Percentiles rank a stretch among this genome's conserved stretches.
These are phyloP conservation scores for Myrmaecium sp. DNA, from an alignment of 2,329 filamentous ascomycete genomes.

Conservation along the genomic window DNA sequence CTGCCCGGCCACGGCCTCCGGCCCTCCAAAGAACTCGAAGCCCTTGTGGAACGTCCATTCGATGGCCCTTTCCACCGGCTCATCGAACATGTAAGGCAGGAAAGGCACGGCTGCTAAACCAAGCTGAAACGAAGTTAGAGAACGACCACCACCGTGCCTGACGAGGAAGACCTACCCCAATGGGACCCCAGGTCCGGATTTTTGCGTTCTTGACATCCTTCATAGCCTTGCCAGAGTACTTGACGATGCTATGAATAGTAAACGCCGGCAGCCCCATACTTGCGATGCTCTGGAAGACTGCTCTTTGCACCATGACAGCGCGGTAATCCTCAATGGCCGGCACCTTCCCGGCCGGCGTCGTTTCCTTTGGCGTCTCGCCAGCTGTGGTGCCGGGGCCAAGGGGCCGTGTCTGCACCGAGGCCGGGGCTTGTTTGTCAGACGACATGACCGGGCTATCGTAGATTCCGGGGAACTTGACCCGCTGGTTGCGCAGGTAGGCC, in stretches of 20 bases:
- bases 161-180: conserved; percentile 48
- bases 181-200: conserved; percentile 73
- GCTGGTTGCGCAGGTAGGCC: conserved; percentile 75
- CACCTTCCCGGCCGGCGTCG: conserved; percentile 26
- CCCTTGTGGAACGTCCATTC: conserved; percentile 80
- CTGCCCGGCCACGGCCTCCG: conserved; percentile 33
- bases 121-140: conserved; percentile 26
- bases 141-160: neutral
- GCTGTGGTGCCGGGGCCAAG: conserved; percentile 9
- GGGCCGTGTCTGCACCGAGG: conserved; percentile 5
- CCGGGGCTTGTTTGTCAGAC: conserved; percentile 4
- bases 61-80: conserved; percentile 81
- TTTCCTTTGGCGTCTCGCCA: conserved; percentile 8
- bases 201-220: conserved; percentile 59
- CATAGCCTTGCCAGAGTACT: conserved; percentile 73
- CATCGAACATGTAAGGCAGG: conserved; percentile 69
- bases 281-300: conserved; percentile 76
- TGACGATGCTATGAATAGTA: conserved; percentile 83
- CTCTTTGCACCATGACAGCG: conserved; percentile 79
- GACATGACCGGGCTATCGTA: conserved; percentile 15
- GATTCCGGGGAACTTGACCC: conserved; percentile 49
- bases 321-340: conserved; percentile 76
- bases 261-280: conserved; percentile 90
- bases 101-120: conserved; percentile 56
- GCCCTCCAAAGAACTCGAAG: conserved; percentile 56